These are phyloP conservation scores for Fragaria nilgerrensis DNA, from an alignment of 306 rosid species.

Conservation along the genomic window DNA sequence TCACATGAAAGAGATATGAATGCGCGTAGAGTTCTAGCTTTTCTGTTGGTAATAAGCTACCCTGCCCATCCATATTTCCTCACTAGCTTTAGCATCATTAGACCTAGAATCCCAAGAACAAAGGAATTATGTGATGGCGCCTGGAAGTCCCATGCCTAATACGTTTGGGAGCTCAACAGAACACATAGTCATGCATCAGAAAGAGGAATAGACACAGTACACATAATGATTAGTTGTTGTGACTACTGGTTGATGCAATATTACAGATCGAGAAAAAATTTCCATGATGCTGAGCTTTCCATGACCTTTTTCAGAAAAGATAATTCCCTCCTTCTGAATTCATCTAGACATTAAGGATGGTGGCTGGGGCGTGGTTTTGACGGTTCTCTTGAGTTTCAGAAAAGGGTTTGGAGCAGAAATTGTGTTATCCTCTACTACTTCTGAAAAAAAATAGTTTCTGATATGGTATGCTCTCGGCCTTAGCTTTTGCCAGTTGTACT, in stretches of 20 bases:
- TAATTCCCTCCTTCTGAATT: neutral
- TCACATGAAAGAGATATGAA: neutral
- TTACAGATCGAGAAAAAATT: neutral
- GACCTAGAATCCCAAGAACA: neutral
- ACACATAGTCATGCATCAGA: neutral
- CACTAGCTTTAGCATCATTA: neutral
- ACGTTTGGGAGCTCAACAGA: neutral
- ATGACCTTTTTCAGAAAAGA: neutral
- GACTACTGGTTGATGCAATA: neutral
- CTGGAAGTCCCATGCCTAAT: neutral
- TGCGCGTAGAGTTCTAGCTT: neutral
- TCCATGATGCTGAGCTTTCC: neutral
- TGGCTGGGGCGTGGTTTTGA: neutral
- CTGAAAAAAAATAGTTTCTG: neutral
- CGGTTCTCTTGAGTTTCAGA: neutral
- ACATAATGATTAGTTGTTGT: neutral
- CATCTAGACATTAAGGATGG: neutral
- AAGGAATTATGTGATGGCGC: neutral
- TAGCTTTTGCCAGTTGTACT: neutral
- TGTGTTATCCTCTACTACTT: neutral
- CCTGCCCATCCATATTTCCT: neutral
- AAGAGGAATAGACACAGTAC: neutral
- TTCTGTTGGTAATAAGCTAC: neutral
- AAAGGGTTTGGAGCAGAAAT: neutral
- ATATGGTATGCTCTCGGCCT: neutral